Percentiles rank a stretch among this genome's conserved stretches.
phyloP scores from a whole-genome alignment of 805 yeast species.

The Starmera pachycereana region DNA sequence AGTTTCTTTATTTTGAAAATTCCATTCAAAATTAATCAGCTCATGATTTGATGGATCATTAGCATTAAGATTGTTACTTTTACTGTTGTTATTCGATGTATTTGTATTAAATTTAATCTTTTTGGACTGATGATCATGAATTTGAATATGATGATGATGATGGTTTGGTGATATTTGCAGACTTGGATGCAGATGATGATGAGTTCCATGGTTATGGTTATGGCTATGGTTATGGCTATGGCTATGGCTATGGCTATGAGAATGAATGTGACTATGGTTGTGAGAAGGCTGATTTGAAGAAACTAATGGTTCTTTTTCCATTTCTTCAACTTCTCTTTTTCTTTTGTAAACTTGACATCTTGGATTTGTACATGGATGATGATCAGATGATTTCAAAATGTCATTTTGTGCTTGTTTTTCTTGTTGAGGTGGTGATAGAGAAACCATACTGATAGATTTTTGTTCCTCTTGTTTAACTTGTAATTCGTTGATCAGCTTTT shows the following conservation, averaged over 20 bases:
- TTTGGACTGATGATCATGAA: conserved; percentile 22
- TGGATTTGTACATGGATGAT: neutral
- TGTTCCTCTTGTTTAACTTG: neutral
- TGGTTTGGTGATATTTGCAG: conserved; percentile 19
- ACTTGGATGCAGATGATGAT: conserved; percentile 12
- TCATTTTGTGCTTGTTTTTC: conserved; percentile 14
- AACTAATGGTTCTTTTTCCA: conserved; percentile 9
- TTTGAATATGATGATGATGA: conserved; percentile 27
- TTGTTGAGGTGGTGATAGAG: neutral
- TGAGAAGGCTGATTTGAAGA: conserved; percentile 3
- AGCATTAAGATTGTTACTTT: neutral
- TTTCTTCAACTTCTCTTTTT: conserved; percentile 18
- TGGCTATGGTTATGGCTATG: conserved; percentile 8
- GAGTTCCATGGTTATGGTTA: conserved; percentile 8
- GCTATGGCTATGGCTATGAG: conserved; percentile 8
- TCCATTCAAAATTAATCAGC: conserved; percentile 17
- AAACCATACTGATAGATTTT: neutral
- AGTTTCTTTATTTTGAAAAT: conserved; percentile 28
- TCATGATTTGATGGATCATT: neutral
- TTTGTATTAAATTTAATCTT: conserved; percentile 3
- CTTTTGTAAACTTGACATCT: conserved; percentile 1
- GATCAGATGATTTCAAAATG: neutral
- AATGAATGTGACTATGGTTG: conserved; percentile 8
- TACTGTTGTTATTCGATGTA: neutral
- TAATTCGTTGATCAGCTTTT: neutral